Base-by-base conservation (phyloP, 2,329 filamentous ascomycete species). In the Pseudopithomyces maydicus region DNA sequence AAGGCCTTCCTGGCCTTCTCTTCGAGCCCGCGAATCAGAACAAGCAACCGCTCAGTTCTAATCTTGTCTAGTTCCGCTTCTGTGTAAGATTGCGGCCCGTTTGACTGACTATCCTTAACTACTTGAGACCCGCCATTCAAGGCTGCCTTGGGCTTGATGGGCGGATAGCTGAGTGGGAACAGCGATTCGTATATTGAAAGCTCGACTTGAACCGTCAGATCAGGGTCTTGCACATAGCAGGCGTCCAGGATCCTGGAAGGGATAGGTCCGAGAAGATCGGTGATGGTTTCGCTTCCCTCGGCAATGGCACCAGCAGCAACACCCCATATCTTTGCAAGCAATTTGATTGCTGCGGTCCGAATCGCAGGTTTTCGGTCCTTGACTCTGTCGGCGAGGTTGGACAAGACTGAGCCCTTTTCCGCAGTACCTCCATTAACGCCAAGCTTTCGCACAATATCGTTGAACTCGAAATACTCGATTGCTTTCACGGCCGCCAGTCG, bases 251-350 rank as follows among this genome's bases (percentile, higher is more conserved):
- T 92, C 59, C 87, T 89, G 1, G 90, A 90, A 2, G 95, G 94
- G 38, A 96, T 92, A 22, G 88, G 88, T 6, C 88, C 89, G 12
- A 99, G 80, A n/a, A 94, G 84, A 10, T 86, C 80, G 12, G 84
- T 85, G 19, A 96, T 89, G 17, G 84, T 81, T 65, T 97, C 91
- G 66, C 94, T 90, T 14, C 91, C 91, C 51, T 89, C 86, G 22
- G 91, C 88, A 66, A 99, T 90, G 67, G 97, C 93, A 17, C 92
- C 91, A 17, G 89, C 87, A 12, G 91, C 94, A 17, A 96, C 93
- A n/a, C 91, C 93, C 95, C 95, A 99, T 26, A 98, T 88, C 59
- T 88, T 91, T 11, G 87, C 91, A 1, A 98, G 80, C 8, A 96
- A 82, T 49, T 88, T 89, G 85, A 97, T 96, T 22, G 92, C 93